Evolutionary conservation across 2,329 filamentous ascomycete genomes (phyloP).

Genomic region (Sarocladiaceae sp.): DNA sequence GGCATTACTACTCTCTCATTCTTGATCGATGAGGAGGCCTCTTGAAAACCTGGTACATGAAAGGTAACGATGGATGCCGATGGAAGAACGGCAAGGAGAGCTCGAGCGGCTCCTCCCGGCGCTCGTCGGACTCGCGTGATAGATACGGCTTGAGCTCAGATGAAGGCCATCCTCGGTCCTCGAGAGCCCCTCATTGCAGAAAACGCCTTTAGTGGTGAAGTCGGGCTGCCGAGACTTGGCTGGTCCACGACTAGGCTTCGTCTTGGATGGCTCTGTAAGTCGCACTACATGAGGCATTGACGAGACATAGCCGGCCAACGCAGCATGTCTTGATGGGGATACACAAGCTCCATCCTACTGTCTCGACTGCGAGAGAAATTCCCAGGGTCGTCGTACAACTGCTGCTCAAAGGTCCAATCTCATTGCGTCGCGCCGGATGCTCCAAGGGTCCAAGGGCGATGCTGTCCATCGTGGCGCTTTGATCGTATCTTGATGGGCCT

Average conservation of each 20-base stretch:
- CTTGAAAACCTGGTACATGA: no score
- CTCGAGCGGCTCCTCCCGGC: neutral
- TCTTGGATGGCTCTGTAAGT: neutral
- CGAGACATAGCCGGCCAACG: conserved; percentile 1
- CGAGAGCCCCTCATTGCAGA: no score
- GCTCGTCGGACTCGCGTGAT: neutral
- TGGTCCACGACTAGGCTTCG: neutral
- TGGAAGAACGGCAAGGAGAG: no score
- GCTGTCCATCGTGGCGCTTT: neutral
- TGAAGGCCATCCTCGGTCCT: no score
- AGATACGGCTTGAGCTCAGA: no score
- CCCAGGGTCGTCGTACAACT: neutral
- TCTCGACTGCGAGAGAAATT: neutral
- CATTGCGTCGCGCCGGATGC: neutral
- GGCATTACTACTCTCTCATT: no score
- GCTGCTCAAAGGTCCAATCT: neutral
- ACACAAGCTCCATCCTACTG: neutral
- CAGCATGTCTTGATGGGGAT: neutral
- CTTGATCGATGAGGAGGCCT: no score
- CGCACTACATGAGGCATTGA: neutral
- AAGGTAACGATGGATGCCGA: no score
- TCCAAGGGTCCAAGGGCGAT: neutral
- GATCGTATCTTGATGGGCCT: neutral
- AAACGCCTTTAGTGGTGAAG: neutral
- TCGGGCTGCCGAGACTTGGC: neutral